Evolutionary conservation across 805 yeast genomes (phyloP), one percentile per base, ranked within the genome.

Genomic region (Cyberlindnera euphorbiae): DNA sequence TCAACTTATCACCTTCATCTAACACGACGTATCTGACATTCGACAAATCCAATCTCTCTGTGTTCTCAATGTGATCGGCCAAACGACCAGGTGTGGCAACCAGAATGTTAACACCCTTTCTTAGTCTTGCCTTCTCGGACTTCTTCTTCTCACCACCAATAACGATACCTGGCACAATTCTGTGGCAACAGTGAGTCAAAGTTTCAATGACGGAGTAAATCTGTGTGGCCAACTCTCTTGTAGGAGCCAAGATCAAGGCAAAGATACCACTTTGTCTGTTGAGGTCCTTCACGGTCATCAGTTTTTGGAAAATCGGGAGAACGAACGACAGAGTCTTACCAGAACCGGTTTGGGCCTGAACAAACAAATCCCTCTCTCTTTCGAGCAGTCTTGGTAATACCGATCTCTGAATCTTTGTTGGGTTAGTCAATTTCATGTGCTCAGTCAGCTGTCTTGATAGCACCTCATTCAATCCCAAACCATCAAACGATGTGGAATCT

Each of bases 81-180:
- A 93, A 66, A 50, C 99, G 75, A 42, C 99, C 99, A 2, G 99
- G 99, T 0, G 99, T 93, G 10, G 95, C 97, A 28, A 93, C 94
- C n/a, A 93, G 70, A 23, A 93, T 79, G 59, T 93, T 93, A 23
- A 89, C 95, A 46, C 99, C 99, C 59, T 90, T 90, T 55, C 99
- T 74, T 23, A 93, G 63, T 52, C 99, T 67, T 2, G 97, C 97
- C 70, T 93, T 93, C 60, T 93, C 99, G 2, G 95, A 75, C 55
- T 93, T 94, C 60, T 90, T 90, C 73, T 90, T 89, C 58, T 93
- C 99, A 43, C 99, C 99, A 55, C 99, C 99, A 62, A 88, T 88
- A 17, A 93, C 95, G 27, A 89, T 76, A 26, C 97, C 96, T 1
- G 98, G 97, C 5, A 94, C 98, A 28, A 93, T 73, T 59, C 83